These are phyloP conservation scores for Arabidopsis arenosa DNA, from an alignment of 345 rosid genomes.

Conservation along the genomic window DNA sequence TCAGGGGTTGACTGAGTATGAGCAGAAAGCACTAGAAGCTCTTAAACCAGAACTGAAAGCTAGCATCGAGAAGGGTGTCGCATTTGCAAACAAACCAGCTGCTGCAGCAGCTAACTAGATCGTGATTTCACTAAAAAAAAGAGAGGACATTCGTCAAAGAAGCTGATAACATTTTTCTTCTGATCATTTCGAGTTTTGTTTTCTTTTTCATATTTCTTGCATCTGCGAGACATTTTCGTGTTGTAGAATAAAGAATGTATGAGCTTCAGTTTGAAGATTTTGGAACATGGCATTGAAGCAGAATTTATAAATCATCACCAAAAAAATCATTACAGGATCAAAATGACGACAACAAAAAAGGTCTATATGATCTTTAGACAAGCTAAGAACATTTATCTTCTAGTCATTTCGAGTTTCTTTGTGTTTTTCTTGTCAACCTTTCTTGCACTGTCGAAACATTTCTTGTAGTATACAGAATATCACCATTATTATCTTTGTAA, in stretches of 20 bases:
- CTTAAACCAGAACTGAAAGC: constrained; percentile 79
- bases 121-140: background rate
- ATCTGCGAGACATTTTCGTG: constrained; percentile 32
- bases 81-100: constrained; percentile 69
- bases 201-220: constrained; percentile 15
- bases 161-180: constrained; percentile 38
- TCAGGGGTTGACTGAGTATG: constrained; percentile 74
- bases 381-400: too few species aligned
- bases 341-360: background rate
- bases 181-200: constrained; percentile 42
- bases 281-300: constrained; percentile 38
- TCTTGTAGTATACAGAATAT: background rate
- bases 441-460: background rate
- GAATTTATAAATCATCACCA: constrained; percentile 51
- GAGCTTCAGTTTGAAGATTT: constrained; percentile 32
- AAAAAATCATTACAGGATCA: constrained; percentile 74
- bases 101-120: constrained; percentile 50
- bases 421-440: too few species aligned
- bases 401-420: too few species aligned
- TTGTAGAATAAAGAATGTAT: constrained; percentile 47
- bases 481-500: too few species aligned
- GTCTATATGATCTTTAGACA: too few species aligned
- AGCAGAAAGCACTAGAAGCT: constrained; percentile 81
- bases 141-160: constrained; percentile 6
- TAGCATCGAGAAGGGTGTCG: constrained; percentile 87